phyloP scores from a whole-genome alignment of 164 flowering plant genomes.

The Magnolia sinica region DNA sequence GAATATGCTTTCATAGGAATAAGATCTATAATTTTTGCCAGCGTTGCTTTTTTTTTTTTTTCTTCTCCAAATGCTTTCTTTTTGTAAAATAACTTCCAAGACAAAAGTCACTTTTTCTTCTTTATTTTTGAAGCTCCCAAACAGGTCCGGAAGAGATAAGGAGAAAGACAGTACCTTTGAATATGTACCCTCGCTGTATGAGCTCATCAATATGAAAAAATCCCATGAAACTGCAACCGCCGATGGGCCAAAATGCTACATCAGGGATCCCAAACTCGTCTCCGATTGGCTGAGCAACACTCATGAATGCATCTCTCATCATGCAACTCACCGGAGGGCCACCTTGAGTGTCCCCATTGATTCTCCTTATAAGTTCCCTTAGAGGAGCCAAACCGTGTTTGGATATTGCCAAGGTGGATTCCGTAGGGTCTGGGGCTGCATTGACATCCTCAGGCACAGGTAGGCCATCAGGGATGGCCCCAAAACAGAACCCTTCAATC shows the following conservation, averaged over 20 bases:
- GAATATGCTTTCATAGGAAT: too few species aligned
- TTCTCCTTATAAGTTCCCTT: slow-evolving; percentile 16
- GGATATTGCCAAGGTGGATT: too few species aligned
- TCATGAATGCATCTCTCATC: slow-evolving; percentile 41
- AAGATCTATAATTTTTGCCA: too few species aligned
- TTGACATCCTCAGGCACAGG: slow-evolving; percentile 24
- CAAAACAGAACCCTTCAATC: slow-evolving; percentile 30
- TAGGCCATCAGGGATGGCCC: slow-evolving; percentile 44
- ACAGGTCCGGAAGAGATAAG: neutral
- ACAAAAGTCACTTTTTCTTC: too few species aligned
- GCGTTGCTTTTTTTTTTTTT: too few species aligned
- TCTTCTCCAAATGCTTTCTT: too few species aligned
- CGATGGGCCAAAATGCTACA: slow-evolving; percentile 34
- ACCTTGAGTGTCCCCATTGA: slow-evolving; percentile 13
- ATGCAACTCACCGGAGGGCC: slow-evolving; percentile 39
- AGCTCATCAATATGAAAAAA: slow-evolving; percentile 26
- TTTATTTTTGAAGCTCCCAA: too few species aligned
- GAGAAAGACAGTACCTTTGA: neutral
- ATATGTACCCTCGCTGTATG: slow-evolving; percentile 20
- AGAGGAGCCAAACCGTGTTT: too few species aligned
- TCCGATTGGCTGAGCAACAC: slow-evolving; percentile 37
- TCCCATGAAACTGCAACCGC: slow-evolving; percentile 44
- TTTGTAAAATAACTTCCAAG: too few species aligned
- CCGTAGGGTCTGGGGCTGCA: too few species aligned
- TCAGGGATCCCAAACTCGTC: slow-evolving; percentile 34